Conservation (phyloP, 148 eudicot species). For the Rhododendron simsii region DNA sequence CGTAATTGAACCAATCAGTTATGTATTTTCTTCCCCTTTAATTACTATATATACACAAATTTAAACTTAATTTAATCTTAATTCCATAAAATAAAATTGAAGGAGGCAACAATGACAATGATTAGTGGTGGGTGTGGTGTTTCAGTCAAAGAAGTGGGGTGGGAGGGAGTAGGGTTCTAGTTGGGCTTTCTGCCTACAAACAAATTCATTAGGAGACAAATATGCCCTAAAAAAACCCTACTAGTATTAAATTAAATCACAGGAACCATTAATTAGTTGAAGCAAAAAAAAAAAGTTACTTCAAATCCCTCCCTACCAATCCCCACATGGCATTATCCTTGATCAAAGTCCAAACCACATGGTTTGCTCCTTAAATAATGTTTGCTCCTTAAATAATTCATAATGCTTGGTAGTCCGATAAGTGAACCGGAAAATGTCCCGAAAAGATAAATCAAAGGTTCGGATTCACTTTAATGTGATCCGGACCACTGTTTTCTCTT, state of each 20-base stretch:
- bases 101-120: background rate
- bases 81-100: background rate
- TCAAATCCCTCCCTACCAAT: background rate
- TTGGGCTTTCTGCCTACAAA: background rate
- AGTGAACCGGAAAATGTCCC: too few relatives aligned
- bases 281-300: background rate
- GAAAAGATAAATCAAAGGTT: too few relatives aligned
- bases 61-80: too few relatives aligned
- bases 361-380: conserved; percentile 26
- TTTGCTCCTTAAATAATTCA: too few relatives aligned
- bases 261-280: background rate
- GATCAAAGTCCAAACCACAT: conserved; percentile 44
- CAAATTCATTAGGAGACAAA: conserved; percentile 19
- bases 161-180: conserved; percentile 4
- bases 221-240: conserved; percentile 7
- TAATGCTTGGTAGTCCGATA: too few relatives aligned
- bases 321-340: conserved; percentile 15
- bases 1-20: too few relatives aligned
- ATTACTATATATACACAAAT: too few relatives aligned
- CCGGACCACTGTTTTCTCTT: too few relatives aligned
- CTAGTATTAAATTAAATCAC: background rate
- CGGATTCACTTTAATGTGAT: too few relatives aligned
- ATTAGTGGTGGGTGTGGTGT: background rate
- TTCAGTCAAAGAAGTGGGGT: background rate
- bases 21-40: too few relatives aligned